A percentile compares a stretch with the other conserved stretches of the same genome.
Evolutionary conservation across 2,329 filamentous ascomycete genomes (phyloP).

Genomic region (Aquanectria penicillioides): DNA sequence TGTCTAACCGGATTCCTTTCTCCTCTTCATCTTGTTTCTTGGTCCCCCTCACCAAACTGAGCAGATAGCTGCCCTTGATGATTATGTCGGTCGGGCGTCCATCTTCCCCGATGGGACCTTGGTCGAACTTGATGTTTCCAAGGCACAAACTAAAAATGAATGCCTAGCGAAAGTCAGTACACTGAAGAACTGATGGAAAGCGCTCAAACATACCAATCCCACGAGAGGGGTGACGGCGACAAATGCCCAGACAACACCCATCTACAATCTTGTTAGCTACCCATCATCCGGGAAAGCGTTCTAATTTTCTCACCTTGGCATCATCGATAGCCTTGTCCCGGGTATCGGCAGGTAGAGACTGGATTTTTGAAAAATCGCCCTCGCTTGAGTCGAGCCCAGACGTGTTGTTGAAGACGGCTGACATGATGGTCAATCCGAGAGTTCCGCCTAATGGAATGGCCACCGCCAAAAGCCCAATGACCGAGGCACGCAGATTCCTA

Average conservation of each 20-base stretch:
- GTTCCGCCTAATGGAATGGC: slow-evolving; percentile 72
- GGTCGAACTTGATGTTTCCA: slow-evolving; percentile 46
- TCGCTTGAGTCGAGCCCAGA: slow-evolving; percentile 41
- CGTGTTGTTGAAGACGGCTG: slow-evolving; percentile 73
- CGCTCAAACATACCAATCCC: slow-evolving; percentile 46
- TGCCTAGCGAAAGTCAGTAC: slow-evolving; percentile 32
- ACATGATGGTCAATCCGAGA: slow-evolving; percentile 73
- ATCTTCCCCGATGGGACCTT: slow-evolving; percentile 38
- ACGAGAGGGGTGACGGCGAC: slow-evolving; percentile 70
- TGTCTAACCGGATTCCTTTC: slow-evolving; percentile 29
- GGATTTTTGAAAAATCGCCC: slow-evolving; percentile 37
- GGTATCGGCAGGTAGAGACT: slow-evolving; percentile 20
- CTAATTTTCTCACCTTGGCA: slow-evolving; percentile 38
- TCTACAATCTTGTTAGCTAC: slow-evolving; percentile 33
- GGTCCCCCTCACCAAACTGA: slow-evolving; percentile 35
- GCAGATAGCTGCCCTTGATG: slow-evolving; percentile 44
- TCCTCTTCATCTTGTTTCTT: slow-evolving; percentile 26
- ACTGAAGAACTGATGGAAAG: neutral
- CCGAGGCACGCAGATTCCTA: slow-evolving; percentile 64
- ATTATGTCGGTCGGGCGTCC: slow-evolving; percentile 40
- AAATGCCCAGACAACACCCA: slow-evolving; percentile 73
- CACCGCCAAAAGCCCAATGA: slow-evolving; percentile 69
- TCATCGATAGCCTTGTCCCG: slow-evolving; percentile 35
- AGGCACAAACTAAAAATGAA: slow-evolving; percentile 41
- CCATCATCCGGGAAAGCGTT: neutral